Conservation (phyloP, 306 rosid genomes). For the Vigna reflexopilosa region DNA sequence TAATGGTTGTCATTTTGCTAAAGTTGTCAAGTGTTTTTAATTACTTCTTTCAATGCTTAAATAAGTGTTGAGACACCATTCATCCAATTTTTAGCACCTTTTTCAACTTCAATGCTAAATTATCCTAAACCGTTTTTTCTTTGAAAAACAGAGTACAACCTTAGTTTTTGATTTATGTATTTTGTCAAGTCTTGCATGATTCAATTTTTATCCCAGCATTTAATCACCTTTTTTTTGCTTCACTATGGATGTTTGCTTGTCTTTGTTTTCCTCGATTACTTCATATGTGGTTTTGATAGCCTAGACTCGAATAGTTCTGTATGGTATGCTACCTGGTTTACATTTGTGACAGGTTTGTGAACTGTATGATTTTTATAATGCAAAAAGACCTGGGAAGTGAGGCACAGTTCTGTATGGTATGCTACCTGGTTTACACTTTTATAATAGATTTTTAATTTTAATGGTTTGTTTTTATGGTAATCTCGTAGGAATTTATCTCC, state of each 20-base stretch:
- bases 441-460: constrained; percentile 14
- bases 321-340: background rate
- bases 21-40: background rate
- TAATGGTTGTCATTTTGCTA: constrained; percentile 10
- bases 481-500: constrained; percentile 92
- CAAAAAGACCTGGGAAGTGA: constrained; percentile 78
- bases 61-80: background rate
- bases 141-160: background rate
- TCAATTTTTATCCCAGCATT: constrained; percentile 9
- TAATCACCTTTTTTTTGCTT: background rate
- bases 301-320: background rate
- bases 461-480: constrained; percentile 30
- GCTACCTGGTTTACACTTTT: constrained; percentile 57
- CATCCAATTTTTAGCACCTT: background rate
- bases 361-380: constrained; percentile 86
- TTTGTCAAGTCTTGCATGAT: background rate
- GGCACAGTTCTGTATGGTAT: constrained; percentile 85
- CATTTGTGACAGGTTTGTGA: constrained; percentile 84
- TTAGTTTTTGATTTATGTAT: background rate
- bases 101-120: too few species aligned
- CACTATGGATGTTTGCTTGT: background rate
- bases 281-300: constrained; percentile 36
- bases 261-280: constrained; percentile 14
- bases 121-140: background rate
- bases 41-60: background rate